Percentiles rank a stretch among this genome's conserved stretches.
Evolutionary conservation across 495 filamentous ascomycete genomes (phyloP).

Genomic region (Annulohypoxylon stygium): DNA sequence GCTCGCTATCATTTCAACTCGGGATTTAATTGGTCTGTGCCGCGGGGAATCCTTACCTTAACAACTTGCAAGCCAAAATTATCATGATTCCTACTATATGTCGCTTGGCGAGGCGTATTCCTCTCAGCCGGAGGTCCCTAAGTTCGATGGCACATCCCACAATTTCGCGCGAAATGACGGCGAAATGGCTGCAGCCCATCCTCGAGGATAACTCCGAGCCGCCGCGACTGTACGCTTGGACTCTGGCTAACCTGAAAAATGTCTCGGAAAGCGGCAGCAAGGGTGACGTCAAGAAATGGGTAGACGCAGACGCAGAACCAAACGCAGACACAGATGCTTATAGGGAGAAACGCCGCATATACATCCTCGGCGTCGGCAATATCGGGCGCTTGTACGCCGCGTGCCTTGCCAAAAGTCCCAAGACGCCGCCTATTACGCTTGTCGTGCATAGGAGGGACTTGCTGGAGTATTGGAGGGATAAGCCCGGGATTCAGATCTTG

Average conservation of each 20-base stretch:
- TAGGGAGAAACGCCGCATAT: conserved; percentile 46
- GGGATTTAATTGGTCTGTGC: conserved; percentile 15
- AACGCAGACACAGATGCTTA: too few relatives aligned
- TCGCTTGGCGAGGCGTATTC: conserved; percentile 10
- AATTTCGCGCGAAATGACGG: conserved; percentile 9
- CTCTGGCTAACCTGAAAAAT: conserved; percentile 40
- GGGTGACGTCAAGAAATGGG: background rate
- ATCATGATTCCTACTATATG: conserved; percentile 14
- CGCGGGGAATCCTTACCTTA: conserved; percentile 4
- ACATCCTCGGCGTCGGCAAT: conserved; percentile 68
- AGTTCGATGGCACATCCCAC: background rate
- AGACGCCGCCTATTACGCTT: conserved; percentile 59
- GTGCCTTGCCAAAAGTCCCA: conserved; percentile 48
- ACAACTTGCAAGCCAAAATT: background rate
- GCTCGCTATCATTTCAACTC: background rate
- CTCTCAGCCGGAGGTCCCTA: too few relatives aligned
- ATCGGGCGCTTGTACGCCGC: conserved; percentile 63
- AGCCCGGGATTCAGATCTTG: conserved; percentile 53
- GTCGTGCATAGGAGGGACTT: conserved; percentile 59
- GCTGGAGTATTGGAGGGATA: conserved; percentile 55
- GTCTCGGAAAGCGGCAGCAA: background rate
- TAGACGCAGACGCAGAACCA: background rate
- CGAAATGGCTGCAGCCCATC: conserved; percentile 44
- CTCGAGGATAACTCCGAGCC: conserved; percentile 36
- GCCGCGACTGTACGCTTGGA: conserved; percentile 54